Conservation (phyloP, 2,329 filamentous ascomycete species). For the Penicillium hesseltinei region DNA sequence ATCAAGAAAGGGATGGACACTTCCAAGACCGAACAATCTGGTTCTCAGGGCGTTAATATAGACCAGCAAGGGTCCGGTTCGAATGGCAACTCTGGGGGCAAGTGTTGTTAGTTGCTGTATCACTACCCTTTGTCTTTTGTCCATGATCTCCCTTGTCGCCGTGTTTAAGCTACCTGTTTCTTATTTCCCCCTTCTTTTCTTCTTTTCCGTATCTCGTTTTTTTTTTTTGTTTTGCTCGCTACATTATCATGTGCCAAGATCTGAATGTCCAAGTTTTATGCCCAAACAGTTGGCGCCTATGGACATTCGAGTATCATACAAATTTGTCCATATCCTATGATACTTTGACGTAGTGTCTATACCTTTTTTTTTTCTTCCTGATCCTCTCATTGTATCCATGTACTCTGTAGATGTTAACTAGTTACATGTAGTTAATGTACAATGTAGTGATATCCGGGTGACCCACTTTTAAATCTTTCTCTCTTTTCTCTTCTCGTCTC, state of each 20-base stretch:
- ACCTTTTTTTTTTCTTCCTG: not conserved
- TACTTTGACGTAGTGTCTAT: not conserved
- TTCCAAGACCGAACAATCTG: slow-evolving; percentile 69
- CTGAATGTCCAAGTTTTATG: slow-evolving; percentile 21
- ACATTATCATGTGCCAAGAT: slow-evolving; percentile 27
- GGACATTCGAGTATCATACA: slow-evolving; percentile 20
- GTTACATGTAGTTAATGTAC: not conserved
- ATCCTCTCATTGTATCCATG: too few species aligned
- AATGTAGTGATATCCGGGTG: not conserved
- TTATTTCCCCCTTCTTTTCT: slow-evolving; percentile 1
- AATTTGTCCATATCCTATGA: slow-evolving; percentile 23
- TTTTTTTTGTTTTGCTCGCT: slow-evolving; percentile 10
- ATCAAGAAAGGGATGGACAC: slow-evolving; percentile 99
- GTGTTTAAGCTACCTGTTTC: not conserved
- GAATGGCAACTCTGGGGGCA: slow-evolving; percentile 57
- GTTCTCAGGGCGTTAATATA: slow-evolving; percentile 65
- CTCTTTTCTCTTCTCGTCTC: not conserved
- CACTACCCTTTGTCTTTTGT: slow-evolving; percentile 7
- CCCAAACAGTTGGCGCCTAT: slow-evolving; percentile 15
- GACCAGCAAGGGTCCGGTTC: slow-evolving; percentile 56
- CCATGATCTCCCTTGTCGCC: not conserved
- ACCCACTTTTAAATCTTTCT: not conserved
- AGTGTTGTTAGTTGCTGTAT: slow-evolving; percentile 68
- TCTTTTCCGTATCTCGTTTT: slow-evolving; percentile 14
- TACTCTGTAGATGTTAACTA: too few species aligned